These are phyloP conservation scores for Exsudoporus frostii DNA, from an alignment of 768 basidiomycete genomes.

Conservation along the genomic window DNA sequence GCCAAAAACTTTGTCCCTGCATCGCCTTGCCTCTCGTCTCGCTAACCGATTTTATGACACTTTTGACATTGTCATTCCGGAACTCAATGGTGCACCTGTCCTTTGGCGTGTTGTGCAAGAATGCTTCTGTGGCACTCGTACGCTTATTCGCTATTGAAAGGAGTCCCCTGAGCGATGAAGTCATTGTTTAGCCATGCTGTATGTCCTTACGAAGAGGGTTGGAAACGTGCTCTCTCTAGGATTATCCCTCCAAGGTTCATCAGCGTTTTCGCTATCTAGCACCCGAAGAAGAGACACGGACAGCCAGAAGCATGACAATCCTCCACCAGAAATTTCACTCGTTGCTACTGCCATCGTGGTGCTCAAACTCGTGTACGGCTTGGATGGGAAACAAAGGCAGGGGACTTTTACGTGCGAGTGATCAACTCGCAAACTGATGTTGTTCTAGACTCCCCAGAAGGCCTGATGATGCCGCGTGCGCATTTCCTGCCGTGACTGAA, in stretches of 20 bases:
- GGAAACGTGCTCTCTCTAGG: constrained; percentile 54
- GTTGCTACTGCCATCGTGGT: constrained; percentile 60
- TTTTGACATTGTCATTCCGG: constrained; percentile 66
- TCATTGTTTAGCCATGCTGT: constrained; percentile 49
- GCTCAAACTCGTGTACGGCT: constrained; percentile 82
- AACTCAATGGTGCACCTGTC: constrained; percentile 70
- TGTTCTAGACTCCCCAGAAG: constrained; percentile 42
- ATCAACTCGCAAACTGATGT: constrained; percentile 9
- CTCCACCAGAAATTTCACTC: constrained; percentile 65
- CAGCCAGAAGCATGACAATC: constrained; percentile 56
- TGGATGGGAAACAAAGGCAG: constrained; percentile 67
- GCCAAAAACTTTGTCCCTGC: constrained; percentile 56
- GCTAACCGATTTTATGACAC: constrained; percentile 50
- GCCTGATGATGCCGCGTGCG: constrained; percentile 55
- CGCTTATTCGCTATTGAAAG: constrained; percentile 31
- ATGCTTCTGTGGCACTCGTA: constrained; percentile 71
- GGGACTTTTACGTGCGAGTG: constrained; percentile 11
- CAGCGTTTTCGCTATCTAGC: constrained; percentile 42
- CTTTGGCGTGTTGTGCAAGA: constrained; percentile 70
- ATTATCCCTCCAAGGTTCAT: constrained; percentile 54
- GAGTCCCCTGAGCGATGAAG: background rate
- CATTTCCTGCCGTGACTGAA: constrained; percentile 49
- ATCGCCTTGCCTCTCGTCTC: constrained; percentile 58
- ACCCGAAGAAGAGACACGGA: constrained; percentile 38
- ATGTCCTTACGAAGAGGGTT: constrained; percentile 59